Evolutionary conservation across 371 early-diverging fungal genomes (phyloP).

Genomic region (Lichtheimia ornata): DNA sequence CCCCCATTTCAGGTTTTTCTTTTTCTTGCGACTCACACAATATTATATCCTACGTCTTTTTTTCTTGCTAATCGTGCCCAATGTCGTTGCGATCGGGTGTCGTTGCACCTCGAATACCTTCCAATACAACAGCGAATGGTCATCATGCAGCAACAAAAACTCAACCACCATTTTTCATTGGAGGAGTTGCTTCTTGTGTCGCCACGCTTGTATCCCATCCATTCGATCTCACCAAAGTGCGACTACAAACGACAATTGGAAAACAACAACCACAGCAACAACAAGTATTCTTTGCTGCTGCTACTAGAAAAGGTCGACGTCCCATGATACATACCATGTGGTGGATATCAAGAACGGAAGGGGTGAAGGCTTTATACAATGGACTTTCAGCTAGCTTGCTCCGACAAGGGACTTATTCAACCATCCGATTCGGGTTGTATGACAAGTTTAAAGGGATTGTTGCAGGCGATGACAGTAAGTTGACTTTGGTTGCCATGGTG

Average conservation of each 20-base stretch:
- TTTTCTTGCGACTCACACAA: neutral
- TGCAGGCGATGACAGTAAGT: slow-evolving; percentile 45
- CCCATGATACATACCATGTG: slow-evolving; percentile 50
- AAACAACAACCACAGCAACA: slow-evolving; percentile 7
- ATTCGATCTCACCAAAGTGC: slow-evolving; percentile 75
- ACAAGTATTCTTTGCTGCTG: too few relatives aligned
- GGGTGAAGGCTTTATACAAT: slow-evolving; percentile 52
- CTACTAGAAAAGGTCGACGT: slow-evolving; percentile 22
- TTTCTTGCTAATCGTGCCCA: neutral
- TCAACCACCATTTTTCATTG: slow-evolving; percentile 59
- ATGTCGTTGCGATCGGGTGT: slow-evolving; percentile 4
- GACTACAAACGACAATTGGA: slow-evolving; percentile 64
- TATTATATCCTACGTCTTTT: too few relatives aligned
- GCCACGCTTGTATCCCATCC: slow-evolving; percentile 75
- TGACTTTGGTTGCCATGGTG: neutral
- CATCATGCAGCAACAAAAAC: neutral
- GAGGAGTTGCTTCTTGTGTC: slow-evolving; percentile 61
- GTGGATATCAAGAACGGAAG: slow-evolving; percentile 42
- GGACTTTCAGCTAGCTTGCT: slow-evolving; percentile 68
- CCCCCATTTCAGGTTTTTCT: neutral
- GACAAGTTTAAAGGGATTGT: slow-evolving; percentile 58
- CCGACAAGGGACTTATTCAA: slow-evolving; percentile 74
- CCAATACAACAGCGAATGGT: slow-evolving; percentile 3
- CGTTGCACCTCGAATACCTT: neutral
- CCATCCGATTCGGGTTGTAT: slow-evolving; percentile 70